These are phyloP conservation scores for Alloteropsis semialata DNA, from an alignment of 176 grass and related monocot species.

Conservation along the genomic window DNA sequence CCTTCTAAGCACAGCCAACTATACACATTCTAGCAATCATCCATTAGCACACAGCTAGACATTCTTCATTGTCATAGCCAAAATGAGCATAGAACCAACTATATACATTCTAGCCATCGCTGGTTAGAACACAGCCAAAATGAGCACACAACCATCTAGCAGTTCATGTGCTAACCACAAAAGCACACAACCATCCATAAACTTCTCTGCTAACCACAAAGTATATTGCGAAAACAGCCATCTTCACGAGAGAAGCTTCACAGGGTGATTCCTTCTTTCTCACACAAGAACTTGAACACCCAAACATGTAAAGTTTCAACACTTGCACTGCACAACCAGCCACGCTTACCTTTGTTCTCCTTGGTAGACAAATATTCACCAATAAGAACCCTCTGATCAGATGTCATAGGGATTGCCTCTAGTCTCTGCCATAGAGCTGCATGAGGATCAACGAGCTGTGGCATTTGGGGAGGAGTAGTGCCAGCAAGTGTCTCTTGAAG, in stretches of 20 bases:
- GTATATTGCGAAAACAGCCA: too few species aligned
- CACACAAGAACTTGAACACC: background rate
- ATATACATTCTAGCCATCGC: too few species aligned
- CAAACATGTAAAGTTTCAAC: background rate
- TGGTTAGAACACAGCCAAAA: background rate
- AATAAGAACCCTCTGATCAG: background rate
- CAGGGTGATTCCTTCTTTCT: background rate
- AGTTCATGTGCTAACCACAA: background rate
- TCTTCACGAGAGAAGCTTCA: too few species aligned
- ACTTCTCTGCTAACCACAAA: too few species aligned
- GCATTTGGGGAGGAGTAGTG: background rate
- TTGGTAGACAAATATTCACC: background rate
- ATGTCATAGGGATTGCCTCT: background rate
- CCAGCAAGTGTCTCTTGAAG: background rate
- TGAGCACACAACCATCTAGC: background rate
- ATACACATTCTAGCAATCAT: too few species aligned
- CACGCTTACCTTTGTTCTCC: background rate
- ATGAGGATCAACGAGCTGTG: background rate
- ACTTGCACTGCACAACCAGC: background rate
- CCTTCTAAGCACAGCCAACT: too few species aligned
- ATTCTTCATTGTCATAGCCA: too few species aligned
- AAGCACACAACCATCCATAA: too few species aligned
- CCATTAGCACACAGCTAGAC: too few species aligned
- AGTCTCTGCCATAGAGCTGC: background rate
- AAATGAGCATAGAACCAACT: too few species aligned